A percentile compares a stretch with the other conserved stretches of the same genome.
phyloP scores from a whole-genome alignment of 768 basidiomycete genomes.

The Auriscalpium microsporum region DNA sequence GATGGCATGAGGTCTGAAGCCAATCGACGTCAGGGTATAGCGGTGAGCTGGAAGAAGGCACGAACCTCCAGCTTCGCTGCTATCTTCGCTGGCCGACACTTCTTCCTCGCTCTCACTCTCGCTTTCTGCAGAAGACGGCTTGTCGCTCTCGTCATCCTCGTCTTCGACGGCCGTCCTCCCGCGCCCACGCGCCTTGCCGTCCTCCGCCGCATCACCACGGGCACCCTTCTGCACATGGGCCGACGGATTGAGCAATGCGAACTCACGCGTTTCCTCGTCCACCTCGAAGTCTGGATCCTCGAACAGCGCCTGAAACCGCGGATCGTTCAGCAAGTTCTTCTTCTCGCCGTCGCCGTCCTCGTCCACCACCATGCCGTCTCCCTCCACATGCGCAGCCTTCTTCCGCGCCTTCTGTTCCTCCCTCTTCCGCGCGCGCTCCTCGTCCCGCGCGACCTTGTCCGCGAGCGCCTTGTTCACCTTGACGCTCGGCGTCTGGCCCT shows the following conservation, averaged over 20 bases:
- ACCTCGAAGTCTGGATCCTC: conserved; percentile 88
- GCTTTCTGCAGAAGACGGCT: conserved; percentile 41
- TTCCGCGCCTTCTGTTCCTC: conserved; percentile 40
- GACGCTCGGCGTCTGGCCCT: conserved; percentile 43
- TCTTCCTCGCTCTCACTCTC: conserved; percentile 25
- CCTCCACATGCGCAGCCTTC: conserved; percentile 33
- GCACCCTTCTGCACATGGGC: conserved; percentile 44
- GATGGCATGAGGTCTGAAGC: too few relatives aligned
- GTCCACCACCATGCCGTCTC: conserved; percentile 27
- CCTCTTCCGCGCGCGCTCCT: conserved; percentile 49
- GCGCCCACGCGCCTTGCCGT: conserved; percentile 10
- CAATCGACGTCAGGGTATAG: too few relatives aligned
- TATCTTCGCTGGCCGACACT: conserved; percentile 32
- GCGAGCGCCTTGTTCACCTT: conserved; percentile 86
- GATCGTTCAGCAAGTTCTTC: conserved; percentile 64
- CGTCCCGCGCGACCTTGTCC: conserved; percentile 66
- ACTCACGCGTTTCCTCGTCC: conserved; percentile 84
- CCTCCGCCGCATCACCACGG: conserved; percentile 4
- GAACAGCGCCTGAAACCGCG: conserved; percentile 86
- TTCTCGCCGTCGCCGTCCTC: conserved; percentile 24
- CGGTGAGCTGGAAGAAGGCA: not conserved
- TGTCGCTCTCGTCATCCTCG: conserved; percentile 79
- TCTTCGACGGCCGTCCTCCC: conserved; percentile 23
- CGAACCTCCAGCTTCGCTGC: conserved; percentile 34
- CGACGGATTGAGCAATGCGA: conserved; percentile 88